phyloP scores from a whole-genome alignment of 768 basidiomycete genomes.

The Pleurotus tuber-regium region DNA sequence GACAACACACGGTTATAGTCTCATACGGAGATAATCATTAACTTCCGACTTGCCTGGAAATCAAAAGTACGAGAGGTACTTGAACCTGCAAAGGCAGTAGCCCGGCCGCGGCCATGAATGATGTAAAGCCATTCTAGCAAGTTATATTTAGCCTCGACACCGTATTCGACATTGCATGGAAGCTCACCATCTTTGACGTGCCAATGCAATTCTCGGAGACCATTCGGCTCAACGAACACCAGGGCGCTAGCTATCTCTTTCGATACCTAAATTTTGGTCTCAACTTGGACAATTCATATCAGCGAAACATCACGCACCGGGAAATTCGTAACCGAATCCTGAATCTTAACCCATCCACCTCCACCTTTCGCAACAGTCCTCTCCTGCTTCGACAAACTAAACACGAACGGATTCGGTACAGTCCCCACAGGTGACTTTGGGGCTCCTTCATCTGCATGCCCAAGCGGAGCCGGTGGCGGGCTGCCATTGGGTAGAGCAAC shows the following conservation, averaged over 20 bases:
- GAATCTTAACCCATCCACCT: constrained; percentile 17
- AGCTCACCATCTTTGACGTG: constrained; percentile 14
- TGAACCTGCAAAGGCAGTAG: constrained; percentile 17
- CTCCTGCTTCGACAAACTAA: constrained; percentile 13
- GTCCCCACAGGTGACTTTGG: constrained; percentile 14
- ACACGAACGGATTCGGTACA: constrained; percentile 18
- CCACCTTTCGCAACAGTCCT: constrained; percentile 16
- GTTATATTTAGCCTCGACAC: background rate
- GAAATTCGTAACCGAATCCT: constrained; percentile 17
- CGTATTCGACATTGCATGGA: background rate
- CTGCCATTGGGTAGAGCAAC: constrained; percentile 10
- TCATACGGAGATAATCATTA: background rate
- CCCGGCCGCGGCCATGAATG: constrained; percentile 14
- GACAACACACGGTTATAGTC: background rate
- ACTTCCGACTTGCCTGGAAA: constrained; percentile 11
- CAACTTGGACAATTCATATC: no score
- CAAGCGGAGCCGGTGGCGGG: constrained; percentile 14
- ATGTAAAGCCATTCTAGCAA: constrained; percentile 16
- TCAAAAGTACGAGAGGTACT: constrained; percentile 17
- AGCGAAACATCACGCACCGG: constrained; percentile 4
- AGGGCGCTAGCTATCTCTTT: constrained; percentile 15
- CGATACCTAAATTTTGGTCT: constrained; percentile 12
- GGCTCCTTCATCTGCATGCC: constrained; percentile 13
- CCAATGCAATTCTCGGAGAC: constrained; percentile 17
- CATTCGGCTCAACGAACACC: constrained; percentile 15